Evolutionary conservation across 805 yeast genomes (phyloP), one percentile per base, ranked within the genome.

Genomic region (Candida bentonensis): DNA sequence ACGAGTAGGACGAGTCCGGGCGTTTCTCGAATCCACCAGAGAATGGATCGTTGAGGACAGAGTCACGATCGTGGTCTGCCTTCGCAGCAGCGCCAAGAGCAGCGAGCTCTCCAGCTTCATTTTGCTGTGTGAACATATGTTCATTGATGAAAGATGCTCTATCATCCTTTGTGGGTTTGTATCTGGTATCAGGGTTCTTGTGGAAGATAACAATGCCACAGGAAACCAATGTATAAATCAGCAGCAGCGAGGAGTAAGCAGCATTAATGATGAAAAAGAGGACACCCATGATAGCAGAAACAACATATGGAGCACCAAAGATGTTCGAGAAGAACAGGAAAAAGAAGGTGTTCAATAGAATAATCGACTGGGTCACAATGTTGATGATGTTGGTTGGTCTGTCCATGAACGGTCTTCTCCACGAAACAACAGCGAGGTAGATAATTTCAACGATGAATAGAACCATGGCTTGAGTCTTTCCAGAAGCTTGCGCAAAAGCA

Each of bases 111-210:
- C 56, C 64, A 34, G 57, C 60, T 13, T 51, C 57, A 36, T 51
- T 51, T 17, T 56, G 54, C 57, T 82, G 92, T 9, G 27, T 26
- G n/a, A 39, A 34, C 33, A 43, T 39, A 26, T 53, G 50, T 40
- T 57, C 60, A 40, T 51, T 47, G 40, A 62, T 56, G 77, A 88
- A 88, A 7, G 95, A 85, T 21, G 86, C 78, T 73, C 96, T 78
- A 61, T 88, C 96, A 63, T 88, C 96, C 55, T 70, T 79, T 9
- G 94, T 94, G 11, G 94, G 92, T 43, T 82, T 84, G 60, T 82
- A 82, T 61, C 92, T 74, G 9, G 87, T 78, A 62, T 85, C 95
- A 22, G 95, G 96, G 59, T 85, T 85, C 67, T 81, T 84, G 26
- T 88, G 78, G 52, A 79, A 68, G 1, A 82, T 49, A 5, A 83